phyloP scores from a whole-genome alignment of 2,329 filamentous ascomycete genomes.

The Teratosphaeria viscida region DNA sequence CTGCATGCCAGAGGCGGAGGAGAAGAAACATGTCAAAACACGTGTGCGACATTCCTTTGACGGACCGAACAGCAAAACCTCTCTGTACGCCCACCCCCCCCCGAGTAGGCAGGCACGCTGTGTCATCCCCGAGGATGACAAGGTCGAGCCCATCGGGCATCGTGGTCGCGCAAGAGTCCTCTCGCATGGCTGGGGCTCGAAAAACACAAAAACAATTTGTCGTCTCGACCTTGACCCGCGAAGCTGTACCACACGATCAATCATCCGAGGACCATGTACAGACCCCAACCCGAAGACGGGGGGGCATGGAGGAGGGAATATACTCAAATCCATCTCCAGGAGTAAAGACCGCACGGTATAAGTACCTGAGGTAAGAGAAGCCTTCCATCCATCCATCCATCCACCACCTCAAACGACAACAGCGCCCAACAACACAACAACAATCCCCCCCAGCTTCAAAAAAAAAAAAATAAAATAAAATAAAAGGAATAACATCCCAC shows the following conservation, averaged over 20 bases:
- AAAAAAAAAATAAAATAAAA: too few species aligned
- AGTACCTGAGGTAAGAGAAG: neutral
- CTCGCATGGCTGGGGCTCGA: neutral
- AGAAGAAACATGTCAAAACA: neutral
- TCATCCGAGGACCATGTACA: neutral
- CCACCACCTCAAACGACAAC: neutral
- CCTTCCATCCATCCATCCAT: too few species aligned
- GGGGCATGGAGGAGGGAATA: neutral
- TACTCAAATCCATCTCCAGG: neutral
- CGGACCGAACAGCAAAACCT: too few species aligned
- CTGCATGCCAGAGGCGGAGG: neutral
- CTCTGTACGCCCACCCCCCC: too few species aligned
- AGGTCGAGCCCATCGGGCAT: neutral
- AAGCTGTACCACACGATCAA: neutral
- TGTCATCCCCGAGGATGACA: neutral
- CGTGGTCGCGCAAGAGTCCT: neutral
- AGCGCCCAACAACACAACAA: too few species aligned
- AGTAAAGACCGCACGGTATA: neutral
- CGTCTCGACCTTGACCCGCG: neutral
- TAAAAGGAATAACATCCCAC: too few species aligned
- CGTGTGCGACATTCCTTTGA: neutral
- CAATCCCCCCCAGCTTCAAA: neutral
- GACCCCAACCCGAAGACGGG: too few species aligned
- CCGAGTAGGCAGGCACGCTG: too few species aligned
- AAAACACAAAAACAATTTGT: neutral